These are phyloP conservation scores for Thermomucor indicae-seudaticae DNA, from an alignment of 371 early-diverging fungal genomes.

Conservation along the genomic window DNA sequence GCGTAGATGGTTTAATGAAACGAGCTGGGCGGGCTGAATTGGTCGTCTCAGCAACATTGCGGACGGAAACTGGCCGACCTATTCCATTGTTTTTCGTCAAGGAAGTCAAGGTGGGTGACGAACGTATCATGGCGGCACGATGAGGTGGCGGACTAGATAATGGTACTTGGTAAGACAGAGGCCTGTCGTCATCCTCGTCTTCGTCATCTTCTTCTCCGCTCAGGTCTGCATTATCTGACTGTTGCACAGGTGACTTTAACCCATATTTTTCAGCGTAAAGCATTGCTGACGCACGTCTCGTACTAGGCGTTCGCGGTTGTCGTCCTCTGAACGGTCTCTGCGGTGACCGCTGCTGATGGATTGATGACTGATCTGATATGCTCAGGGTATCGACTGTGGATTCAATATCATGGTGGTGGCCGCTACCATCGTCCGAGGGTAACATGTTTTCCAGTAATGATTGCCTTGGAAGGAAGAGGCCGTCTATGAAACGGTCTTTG, in stretches of 20 bases:
- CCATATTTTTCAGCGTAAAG: constrained; percentile 20
- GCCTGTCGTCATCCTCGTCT: constrained; percentile 23
- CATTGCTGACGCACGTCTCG: constrained; percentile 4
- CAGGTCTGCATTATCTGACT: not conserved
- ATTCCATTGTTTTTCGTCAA: not conserved
- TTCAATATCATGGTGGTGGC: not conserved
- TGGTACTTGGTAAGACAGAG: not conserved
- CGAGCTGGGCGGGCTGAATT: constrained; percentile 11
- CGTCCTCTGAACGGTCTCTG: not conserved
- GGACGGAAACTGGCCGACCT: constrained; percentile 16
- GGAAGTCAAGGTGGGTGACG: not conserved
- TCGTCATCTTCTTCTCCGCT: constrained; percentile 24
- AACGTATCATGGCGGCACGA: not conserved
- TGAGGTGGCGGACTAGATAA: not conserved
- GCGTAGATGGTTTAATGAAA: constrained; percentile 19
- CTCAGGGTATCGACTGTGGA: not conserved
- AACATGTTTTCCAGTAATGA: too few species aligned
- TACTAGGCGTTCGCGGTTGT: constrained; percentile 5
- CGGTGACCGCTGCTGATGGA: constrained; percentile 1
- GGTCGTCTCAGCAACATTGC: constrained; percentile 9
- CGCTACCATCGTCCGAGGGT: not conserved
- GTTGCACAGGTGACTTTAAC: constrained; percentile 3
- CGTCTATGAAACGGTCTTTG: too few species aligned
- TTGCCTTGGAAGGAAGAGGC: too few species aligned
- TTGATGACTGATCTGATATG: constrained; percentile 9